phyloP scores from a whole-genome alignment of 495 filamentous ascomycete genomes.

The Aspergillus bertholletiae region DNA sequence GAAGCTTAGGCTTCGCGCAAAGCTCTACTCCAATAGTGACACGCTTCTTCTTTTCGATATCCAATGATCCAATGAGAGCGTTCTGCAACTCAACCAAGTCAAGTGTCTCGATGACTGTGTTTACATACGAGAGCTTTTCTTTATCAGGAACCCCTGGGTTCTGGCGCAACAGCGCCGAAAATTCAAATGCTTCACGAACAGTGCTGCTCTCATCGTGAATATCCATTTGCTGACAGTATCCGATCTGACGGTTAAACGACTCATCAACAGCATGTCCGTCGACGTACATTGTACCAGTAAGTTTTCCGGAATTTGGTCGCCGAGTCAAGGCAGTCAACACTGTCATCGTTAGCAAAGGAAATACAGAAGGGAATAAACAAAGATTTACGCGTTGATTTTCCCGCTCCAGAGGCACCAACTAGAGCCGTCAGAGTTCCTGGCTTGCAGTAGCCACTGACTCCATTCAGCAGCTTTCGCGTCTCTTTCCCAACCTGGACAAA shows the following conservation, averaged over 20 bases:
- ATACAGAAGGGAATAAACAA: too few relatives aligned
- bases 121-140: slow-evolving; percentile 59
- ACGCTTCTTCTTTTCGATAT: slow-evolving; percentile 66
- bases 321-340: slow-evolving; percentile 73
- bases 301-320: slow-evolving; percentile 67
- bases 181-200: slow-evolving; percentile 65
- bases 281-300: slow-evolving; percentile 72
- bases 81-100: slow-evolving; percentile 55
- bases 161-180: slow-evolving; percentile 63
- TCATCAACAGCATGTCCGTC: slow-evolving; percentile 66
- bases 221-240: slow-evolving; percentile 87
- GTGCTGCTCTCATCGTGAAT: slow-evolving; percentile 67
- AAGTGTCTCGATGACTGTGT: slow-evolving; percentile 56
- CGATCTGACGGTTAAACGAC: slow-evolving; percentile 77
- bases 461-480: slow-evolving; percentile 66
- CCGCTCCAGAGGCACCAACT: slow-evolving; percentile 85
- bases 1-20: slow-evolving; percentile 75
- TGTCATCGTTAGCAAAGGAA: too few relatives aligned
- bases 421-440: slow-evolving; percentile 77
- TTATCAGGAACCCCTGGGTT: slow-evolving; percentile 41
- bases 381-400: too few relatives aligned
- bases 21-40: slow-evolving; percentile 92
- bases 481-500: slow-evolving; percentile 69
- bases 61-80: slow-evolving; percentile 51
- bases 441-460: slow-evolving; percentile 72